Base-by-base conservation (phyloP, 805 yeast genomes). In the Ogataea wickerhamii region DNA sequence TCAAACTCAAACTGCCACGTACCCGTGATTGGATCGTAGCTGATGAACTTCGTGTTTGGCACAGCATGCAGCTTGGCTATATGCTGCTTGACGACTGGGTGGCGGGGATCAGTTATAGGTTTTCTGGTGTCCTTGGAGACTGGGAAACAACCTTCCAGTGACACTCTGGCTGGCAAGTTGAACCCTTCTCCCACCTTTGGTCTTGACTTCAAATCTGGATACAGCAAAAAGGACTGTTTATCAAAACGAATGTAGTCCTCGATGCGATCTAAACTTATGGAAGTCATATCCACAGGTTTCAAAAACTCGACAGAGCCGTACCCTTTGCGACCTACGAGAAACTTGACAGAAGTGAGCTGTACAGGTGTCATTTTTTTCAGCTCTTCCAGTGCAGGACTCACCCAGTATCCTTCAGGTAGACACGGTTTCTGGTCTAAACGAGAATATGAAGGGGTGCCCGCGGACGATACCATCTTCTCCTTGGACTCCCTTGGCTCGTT, bases 61-160 rank as follows among this genome's bases (percentile, higher is more conserved):
- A 79, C 61, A 20, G 64, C 60, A 61, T 84, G 79, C 52, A 93
- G 68, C 43, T 80, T 78, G 37, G 74, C 70, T 32, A 86, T 71
- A 54, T 87, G 96, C 52, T 69, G 75, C 51, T 71, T 74, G 27
- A 85, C 82, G 16, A 82, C 60, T 5, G 83, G 84, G 54, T 81
- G 89, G 38, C 78, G 76, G 3, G 86, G 81, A 56, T 91, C 96
- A 39, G 78, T 78, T 41, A 93, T 76, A 5, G 85, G 82, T 53
- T 78, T 68, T 48, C 80, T 76, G 16, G 84, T 82, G 43, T 80
- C 83, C 52, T 76, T 82, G 34, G 81, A 70, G n/a, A 74, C 61
- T 17, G 97, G 96, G 62, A 75, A 89, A 56, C 95, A 85, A 11
- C 82, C 80, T 49, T 82, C 86, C 36, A 88, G 61, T 2, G 91